phyloP scores from a whole-genome alignment of 2,329 filamentous ascomycete species.

The Dryadomyces sulphureus region DNA sequence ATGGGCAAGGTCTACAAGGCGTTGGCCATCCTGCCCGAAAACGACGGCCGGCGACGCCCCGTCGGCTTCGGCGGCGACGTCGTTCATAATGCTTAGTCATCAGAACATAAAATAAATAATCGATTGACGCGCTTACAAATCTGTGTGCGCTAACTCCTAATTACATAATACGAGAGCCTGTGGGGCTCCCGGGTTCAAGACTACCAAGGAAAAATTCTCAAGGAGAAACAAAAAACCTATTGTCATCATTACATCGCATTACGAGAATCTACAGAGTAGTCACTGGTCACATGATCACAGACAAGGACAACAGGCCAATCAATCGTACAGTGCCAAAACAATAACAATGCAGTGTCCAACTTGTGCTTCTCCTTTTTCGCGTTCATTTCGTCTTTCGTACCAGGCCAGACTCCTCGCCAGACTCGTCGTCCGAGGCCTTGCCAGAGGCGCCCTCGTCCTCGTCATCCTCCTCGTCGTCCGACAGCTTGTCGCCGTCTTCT shows the following conservation, averaged over 20 bases:
- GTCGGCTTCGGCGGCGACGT: conserved; percentile 82
- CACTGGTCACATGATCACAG: too few species aligned
- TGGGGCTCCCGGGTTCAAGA: too few species aligned
- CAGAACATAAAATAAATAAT: too few species aligned
- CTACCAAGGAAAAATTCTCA: too few species aligned
- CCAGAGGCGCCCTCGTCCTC: conserved; percentile 48
- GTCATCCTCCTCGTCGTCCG: conserved; percentile 67
- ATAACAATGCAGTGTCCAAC: neutral
- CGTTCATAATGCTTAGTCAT: conserved; percentile 4
- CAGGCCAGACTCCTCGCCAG: conserved; percentile 42
- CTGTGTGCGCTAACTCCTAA: too few species aligned
- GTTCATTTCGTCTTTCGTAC: conserved; percentile 29
- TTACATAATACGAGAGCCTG: too few species aligned
- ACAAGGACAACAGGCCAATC: neutral
- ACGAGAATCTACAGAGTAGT: too few species aligned
- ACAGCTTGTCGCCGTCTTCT: conserved; percentile 71
- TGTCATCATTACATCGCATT: too few species aligned
- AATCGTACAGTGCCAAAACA: neutral
- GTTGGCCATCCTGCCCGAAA: conserved; percentile 77
- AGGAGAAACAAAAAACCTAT: too few species aligned
- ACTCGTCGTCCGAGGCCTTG: conserved; percentile 26
- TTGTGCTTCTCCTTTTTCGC: neutral
- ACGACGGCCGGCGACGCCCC: conserved; percentile 55
- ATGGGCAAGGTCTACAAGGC: conserved; percentile 96
- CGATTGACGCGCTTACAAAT: too few species aligned